Evolutionary conservation across 148 eudicot species (phyloP).

Genomic region (Amaranthus palmeri): DNA sequence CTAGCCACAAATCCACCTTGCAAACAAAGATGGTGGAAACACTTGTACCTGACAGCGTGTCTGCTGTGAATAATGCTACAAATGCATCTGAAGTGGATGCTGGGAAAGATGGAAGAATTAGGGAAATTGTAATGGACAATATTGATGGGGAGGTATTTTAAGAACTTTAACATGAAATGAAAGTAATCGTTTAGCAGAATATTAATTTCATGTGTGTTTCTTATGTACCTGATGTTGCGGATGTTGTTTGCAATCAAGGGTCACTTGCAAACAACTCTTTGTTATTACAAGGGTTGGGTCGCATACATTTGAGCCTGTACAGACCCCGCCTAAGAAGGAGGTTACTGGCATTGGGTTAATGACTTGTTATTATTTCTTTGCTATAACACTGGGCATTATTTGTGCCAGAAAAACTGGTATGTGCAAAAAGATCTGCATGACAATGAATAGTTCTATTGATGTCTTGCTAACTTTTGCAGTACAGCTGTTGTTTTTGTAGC

Average conservation of each 20-base stretch:
- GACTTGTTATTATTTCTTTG: neutral
- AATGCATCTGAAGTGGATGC: constrained; percentile 62
- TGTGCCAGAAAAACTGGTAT: neutral
- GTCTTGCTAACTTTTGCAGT: neutral
- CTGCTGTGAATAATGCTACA: constrained; percentile 71
- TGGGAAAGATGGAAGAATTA: constrained; percentile 9
- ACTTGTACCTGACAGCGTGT: constrained; percentile 63
- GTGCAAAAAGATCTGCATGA: neutral
- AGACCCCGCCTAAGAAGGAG: too few relatives aligned
- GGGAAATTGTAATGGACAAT: constrained; percentile 14
- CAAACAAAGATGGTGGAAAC: constrained; percentile 63
- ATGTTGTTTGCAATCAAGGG: too few relatives aligned
- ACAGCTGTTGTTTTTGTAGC: neutral
- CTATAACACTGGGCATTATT: neutral
- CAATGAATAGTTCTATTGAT: neutral
- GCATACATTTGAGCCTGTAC: too few relatives aligned
- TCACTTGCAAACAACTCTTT: too few relatives aligned
- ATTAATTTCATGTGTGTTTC: too few relatives aligned
- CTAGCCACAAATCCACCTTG: constrained; percentile 84
- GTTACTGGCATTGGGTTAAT: neutral
- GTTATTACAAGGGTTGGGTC: too few relatives aligned
- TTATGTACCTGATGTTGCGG: too few relatives aligned
- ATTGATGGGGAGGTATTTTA: constrained; percentile 13
- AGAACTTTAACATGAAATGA: neutral
- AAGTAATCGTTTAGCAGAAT: neutral